Evolutionary conservation across 2,329 filamentous ascomycete species (phyloP).

Genomic region (Verticillium dahliae): DNA sequence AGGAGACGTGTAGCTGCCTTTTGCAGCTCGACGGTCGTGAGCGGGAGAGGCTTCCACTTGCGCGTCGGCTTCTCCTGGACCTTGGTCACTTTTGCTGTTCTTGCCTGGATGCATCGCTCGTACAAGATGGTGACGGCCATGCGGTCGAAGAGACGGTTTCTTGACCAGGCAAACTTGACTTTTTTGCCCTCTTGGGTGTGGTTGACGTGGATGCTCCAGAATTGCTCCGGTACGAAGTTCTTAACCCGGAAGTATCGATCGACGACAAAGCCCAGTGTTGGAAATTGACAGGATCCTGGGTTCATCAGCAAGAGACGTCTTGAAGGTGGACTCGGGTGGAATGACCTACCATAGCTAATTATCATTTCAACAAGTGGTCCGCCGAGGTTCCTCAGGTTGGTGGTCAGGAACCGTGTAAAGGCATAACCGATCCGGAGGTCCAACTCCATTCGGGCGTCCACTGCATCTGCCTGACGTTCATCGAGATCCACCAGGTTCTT

Average conservation of each 20-base stretch:
- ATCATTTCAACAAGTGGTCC: conserved; percentile 57
- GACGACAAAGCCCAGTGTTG: conserved; percentile 92
- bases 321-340: not conserved
- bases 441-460: conserved; percentile 82
- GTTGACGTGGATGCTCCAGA: conserved; percentile 86
- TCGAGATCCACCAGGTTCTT: conserved; percentile 72
- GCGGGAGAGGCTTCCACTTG: conserved; percentile 87
- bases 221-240: conserved; percentile 86
- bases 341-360: conserved; percentile 71
- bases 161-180: conserved; percentile 78
- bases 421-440: conserved; percentile 88
- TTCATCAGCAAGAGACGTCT: conserved; percentile 4
- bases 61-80: conserved; percentile 87
- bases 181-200: conserved; percentile 72
- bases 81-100: conserved; percentile 71
- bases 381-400: conserved; percentile 67
- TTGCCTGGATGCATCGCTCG: conserved; percentile 74
- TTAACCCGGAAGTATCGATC: conserved; percentile 91
- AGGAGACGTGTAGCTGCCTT: conserved; percentile 89
- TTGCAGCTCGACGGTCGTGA: conserved; percentile 94
- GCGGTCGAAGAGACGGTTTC: conserved; percentile 81
- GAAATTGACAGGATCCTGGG: conserved; percentile 86
- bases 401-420: conserved; percentile 83
- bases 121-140: conserved; percentile 68
- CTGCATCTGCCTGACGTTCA: conserved; percentile 79